Base-by-base conservation (phyloP, 352 stramenopile genomes). In the Pythium phragmitis region DNA sequence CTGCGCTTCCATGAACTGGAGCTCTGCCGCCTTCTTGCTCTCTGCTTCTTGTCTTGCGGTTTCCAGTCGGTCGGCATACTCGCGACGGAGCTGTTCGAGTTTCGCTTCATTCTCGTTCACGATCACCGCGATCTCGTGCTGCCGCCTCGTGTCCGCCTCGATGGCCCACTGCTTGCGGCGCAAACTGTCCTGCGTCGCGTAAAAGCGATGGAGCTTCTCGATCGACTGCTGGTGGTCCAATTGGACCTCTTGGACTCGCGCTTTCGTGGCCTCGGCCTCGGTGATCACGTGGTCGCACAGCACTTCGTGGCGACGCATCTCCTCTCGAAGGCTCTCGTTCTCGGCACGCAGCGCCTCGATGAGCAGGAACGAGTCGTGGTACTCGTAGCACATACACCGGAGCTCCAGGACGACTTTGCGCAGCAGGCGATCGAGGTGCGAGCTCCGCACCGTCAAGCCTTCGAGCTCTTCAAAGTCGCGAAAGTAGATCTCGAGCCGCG, bases 391-490 rank as follows among this genome's bases (percentile, higher is more conserved):
- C 16, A 82, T 50, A 34, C 69, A 69, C 17, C 65, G 60, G 16
- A 85, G 39, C 34, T 84, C 75, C 33, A 84, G 39, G 45, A 69
- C 55, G 14, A 79, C 70, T 46, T 79, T 73, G 45, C 51, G 60
- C 36, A 68, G 39, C 45, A 80, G 52, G 12, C 73, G 65, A 52
- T 77, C 56, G 36, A 79, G 55, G 36, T 77, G 80, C n/a, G 43
- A 56, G 7, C 47, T 50, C 5, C 79, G 66, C 45, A 77, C 54
- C 2, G 65, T 57, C 57, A 79, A 83, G 2, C 75, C 75, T 49
- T 84, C 75, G 26, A 77, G 65, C 61, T 81, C 63, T 41, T 84
- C 68, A 49, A 83, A 79, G 33, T 67, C 57, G 12, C 58, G 59
- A 26, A 80, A 82, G 50, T 80, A 75, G 16, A 55, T 41, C 23